phyloP scores from a whole-genome alignment of 2,329 filamentous ascomycete species.

The Penicillium sp. region DNA sequence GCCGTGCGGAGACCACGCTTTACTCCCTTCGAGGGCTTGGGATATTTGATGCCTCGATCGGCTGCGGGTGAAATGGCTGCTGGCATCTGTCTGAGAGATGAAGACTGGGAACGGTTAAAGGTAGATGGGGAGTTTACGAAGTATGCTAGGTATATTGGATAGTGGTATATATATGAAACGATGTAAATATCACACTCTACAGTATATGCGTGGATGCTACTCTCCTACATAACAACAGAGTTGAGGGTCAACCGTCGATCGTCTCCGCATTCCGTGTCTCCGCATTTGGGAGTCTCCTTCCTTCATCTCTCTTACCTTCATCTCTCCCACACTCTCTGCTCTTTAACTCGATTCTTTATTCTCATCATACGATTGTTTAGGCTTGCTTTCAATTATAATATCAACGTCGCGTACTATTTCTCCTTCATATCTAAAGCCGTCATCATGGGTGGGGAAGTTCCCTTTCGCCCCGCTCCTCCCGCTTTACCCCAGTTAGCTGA shows the following conservation, averaged over 20 bases:
- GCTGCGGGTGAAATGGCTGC: conserved; percentile 40
- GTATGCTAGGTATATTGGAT: conserved; percentile 34
- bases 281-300: conserved; percentile 11
- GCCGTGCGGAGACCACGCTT: conserved; percentile 45
- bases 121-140: conserved; percentile 37
- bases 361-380: neutral
- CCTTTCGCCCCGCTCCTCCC: conserved; percentile 21
- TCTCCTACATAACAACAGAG: neutral
- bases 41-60: conserved; percentile 45
- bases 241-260: neutral
- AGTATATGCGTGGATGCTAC: neutral
- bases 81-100: conserved; percentile 40
- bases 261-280: conserved; percentile 17
- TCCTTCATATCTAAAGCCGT: neutral
- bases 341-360: neutral
- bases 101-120: conserved; percentile 42
- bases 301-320: neutral
- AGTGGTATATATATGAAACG: neutral
- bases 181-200: neutral
- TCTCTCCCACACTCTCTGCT: neutral
- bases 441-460: conserved; percentile 34
- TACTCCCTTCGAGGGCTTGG: conserved; percentile 39
- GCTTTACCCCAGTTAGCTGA: conserved; percentile 45
- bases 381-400: neutral
- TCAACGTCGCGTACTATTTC: neutral